Conservation (phyloP, 1,284 basidiomycete genomes). For the Peniophora sp. region DNA sequence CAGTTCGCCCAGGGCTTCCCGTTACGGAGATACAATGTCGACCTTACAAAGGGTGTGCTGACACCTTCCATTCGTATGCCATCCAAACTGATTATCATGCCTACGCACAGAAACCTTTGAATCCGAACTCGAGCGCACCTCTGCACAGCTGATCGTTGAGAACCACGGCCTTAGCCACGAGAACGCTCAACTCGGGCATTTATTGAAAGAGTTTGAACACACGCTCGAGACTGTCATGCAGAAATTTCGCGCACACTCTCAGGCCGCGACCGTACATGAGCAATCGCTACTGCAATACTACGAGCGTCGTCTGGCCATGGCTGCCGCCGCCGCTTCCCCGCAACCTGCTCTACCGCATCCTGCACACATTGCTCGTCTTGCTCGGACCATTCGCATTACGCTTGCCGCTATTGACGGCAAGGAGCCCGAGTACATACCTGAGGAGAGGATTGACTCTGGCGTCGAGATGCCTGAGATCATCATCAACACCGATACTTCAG, state of each 20-base stretch:
- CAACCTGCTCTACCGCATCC: slow-evolving; percentile 46
- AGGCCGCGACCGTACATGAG: slow-evolving; percentile 89
- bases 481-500: too few species aligned
- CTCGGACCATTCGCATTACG: slow-evolving; percentile 64
- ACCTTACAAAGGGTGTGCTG: slow-evolving; percentile 75
- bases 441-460: slow-evolving; percentile 5
- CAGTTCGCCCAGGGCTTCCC: slow-evolving; percentile 76
- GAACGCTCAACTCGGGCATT: slow-evolving; percentile 84
- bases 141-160: slow-evolving; percentile 88
- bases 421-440: slow-evolving; percentile 23
- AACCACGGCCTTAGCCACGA: slow-evolving; percentile 90
- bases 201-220: slow-evolving; percentile 92
- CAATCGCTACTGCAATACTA: slow-evolving; percentile 87
- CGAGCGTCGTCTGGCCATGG: slow-evolving; percentile 76
- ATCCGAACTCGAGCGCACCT: slow-evolving; percentile 85
- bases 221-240: slow-evolving; percentile 96
- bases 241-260: slow-evolving; percentile 87
- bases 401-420: slow-evolving; percentile 70
- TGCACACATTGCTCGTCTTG: slow-evolving; percentile 60
- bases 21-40: slow-evolving; percentile 87
- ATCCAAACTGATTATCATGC: slow-evolving; percentile 7
- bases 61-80: background rate
- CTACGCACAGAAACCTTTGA: slow-evolving; percentile 96
- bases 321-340: slow-evolving; percentile 59
- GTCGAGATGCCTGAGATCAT: background rate